Conservation (phyloP, 2,329 filamentous ascomycete species). For the Amesomyces nigricolor region DNA sequence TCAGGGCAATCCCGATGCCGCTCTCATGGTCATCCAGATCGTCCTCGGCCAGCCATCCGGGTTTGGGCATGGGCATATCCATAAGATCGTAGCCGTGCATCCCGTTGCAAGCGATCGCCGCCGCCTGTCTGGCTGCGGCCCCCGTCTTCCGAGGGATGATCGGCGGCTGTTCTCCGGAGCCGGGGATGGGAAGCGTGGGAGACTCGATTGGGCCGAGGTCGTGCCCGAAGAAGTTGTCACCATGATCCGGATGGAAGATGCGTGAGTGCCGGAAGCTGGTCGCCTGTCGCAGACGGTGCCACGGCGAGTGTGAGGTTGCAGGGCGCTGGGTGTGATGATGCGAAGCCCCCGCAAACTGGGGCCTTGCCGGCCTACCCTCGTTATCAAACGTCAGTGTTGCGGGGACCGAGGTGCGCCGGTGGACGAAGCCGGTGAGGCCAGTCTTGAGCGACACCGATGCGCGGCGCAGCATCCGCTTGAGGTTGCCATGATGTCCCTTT, state of each 20-base stretch:
- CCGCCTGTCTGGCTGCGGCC: slow-evolving; percentile 54
- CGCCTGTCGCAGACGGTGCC: slow-evolving; percentile 48
- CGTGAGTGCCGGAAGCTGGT: slow-evolving; percentile 46
- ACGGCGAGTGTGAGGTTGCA: slow-evolving; percentile 45
- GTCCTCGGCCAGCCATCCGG: slow-evolving; percentile 44
- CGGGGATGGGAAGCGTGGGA: slow-evolving; percentile 42
- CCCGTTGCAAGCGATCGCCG: slow-evolving; percentile 55
- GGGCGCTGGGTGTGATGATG: slow-evolving; percentile 30
- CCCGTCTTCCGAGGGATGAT: slow-evolving; percentile 56
- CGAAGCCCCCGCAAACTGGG: slow-evolving; percentile 22
- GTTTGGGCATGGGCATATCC: slow-evolving; percentile 33
- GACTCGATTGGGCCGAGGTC: slow-evolving; percentile 35
- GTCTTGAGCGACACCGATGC: slow-evolving; percentile 49
- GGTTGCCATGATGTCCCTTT: slow-evolving; percentile 30
- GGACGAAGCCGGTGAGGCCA: slow-evolving; percentile 41
- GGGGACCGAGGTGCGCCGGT: slow-evolving; percentile 41
- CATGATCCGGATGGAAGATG: slow-evolving; percentile 40
- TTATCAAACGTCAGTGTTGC: slow-evolving; percentile 25
- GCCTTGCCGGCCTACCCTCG: slow-evolving; percentile 31
- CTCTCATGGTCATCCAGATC: slow-evolving; percentile 55
- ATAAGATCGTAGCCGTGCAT: slow-evolving; percentile 27
- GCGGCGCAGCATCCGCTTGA: slow-evolving; percentile 50
- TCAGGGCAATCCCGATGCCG: slow-evolving; percentile 56
- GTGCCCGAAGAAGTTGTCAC: slow-evolving; percentile 23
- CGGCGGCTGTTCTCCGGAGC: slow-evolving; percentile 49